Base-by-base conservation (phyloP, 352 stramenopile genomes). In the Phytophthora capsici region DNA sequence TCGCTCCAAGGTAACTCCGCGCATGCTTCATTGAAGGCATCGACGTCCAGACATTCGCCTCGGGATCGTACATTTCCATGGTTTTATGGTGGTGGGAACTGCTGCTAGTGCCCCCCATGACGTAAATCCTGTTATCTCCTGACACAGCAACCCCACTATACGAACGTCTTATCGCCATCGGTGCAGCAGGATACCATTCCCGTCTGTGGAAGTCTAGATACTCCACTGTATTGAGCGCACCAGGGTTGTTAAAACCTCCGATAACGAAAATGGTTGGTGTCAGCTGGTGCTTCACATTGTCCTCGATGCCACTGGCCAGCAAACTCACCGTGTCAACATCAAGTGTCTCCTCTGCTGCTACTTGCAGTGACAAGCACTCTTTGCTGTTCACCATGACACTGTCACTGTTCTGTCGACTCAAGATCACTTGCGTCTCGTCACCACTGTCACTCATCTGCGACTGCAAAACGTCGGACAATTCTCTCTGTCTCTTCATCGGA, bases 231-330 rank as follows among this genome's bases (percentile, higher is more conserved):
- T 81, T 78, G 12, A 91, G 54, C 20, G 82, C 77, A 1, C 67
- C 78, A 4, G 80, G 77, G 0, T 80, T 84, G 45, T 89, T 89
- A 32, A 90, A 88, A 0, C 84, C 84, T n/a, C 84, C 84, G 26
- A 91, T 78, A 3, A 75, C 84, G 49, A 91, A 89, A 56, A 90
- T 80, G 10, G 80, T 82, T 12, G 84, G 82, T 3, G 71, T 88
- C 28, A 66, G 38, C 17, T 69, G 62, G 13, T 64, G 52, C 12
- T 66, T 66, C 1, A 22, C n/a, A 34, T 50, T 38, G 7, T 50
- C 17, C 26, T 65, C 25, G 12, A 56, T 52, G 36, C 49, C 61
- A 20, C 37, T 47, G 19, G 26, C 16, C 37, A 69, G 16, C 12
- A 48, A 23, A 28, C 16, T 47, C 6, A 28, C 28, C 13, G 44